Evolutionary conservation across 73 alveolate species (phyloP).

Genomic region (Paramecium sexaurelia): DNA sequence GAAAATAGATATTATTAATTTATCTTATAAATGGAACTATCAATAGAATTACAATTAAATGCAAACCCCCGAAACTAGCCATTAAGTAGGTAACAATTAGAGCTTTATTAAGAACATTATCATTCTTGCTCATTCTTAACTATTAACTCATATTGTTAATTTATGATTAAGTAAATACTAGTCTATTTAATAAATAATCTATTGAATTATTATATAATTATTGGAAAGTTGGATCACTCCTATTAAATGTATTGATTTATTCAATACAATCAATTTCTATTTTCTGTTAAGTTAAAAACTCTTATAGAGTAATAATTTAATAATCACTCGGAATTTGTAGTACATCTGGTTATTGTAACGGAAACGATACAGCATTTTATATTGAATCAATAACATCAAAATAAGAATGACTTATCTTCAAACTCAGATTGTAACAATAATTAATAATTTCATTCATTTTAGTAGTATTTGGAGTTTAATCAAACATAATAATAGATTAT

Average conservation of each 20-base stretch:
- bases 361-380: not conserved
- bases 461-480: not conserved
- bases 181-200: not conserved
- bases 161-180: not conserved
- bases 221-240: not conserved
- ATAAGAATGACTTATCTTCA: not conserved
- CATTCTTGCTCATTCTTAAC: not conserved
- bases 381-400: not conserved
- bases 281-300: constrained; percentile 12
- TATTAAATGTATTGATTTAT: not conserved
- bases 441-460: not conserved
- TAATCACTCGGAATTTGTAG: not conserved
- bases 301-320: not conserved
- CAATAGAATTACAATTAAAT: not conserved
- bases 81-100: not conserved
- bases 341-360: not conserved
- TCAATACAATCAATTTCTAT: constrained; percentile 42
- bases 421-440: not conserved
- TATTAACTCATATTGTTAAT: not conserved
- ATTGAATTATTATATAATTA: not conserved
- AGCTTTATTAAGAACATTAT: not conserved
- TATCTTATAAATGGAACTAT: constrained; percentile 27
- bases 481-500: not conserved
- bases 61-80: constrained; percentile 40
- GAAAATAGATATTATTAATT: constrained; percentile 19